Evolutionary conservation across 2,329 filamentous ascomycete species (phyloP).

Genomic region (Phyllosticta ampelicida): DNA sequence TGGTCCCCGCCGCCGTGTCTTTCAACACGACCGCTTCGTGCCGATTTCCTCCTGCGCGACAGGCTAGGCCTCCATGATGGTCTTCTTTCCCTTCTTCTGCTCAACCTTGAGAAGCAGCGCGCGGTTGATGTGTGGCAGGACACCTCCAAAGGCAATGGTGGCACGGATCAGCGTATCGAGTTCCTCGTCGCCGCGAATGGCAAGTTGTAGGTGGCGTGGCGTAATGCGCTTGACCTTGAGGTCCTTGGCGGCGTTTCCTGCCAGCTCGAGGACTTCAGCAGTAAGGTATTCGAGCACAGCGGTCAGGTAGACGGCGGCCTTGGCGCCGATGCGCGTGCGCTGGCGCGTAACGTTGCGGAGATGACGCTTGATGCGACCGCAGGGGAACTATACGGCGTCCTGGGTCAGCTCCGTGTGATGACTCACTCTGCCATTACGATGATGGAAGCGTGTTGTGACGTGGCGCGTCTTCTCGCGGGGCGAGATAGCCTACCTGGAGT

Average conservation of each 20-base stretch:
- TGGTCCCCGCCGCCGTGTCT: background rate
- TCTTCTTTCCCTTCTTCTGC: slow-evolving; percentile 84
- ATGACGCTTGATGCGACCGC: slow-evolving; percentile 99
- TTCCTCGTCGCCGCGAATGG: slow-evolving; percentile 97
- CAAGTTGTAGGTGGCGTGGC: slow-evolving; percentile 91
- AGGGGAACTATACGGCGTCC: slow-evolving; percentile 64
- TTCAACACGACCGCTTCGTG: background rate
- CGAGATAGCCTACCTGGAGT: slow-evolving; percentile 64
- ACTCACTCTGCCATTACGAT: background rate
- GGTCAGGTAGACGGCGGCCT: slow-evolving; percentile 96
- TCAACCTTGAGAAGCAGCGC: slow-evolving; percentile 91
- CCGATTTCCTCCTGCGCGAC: background rate
- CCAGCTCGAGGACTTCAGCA: slow-evolving; percentile 93
- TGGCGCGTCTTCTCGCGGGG: slow-evolving; percentile 3
- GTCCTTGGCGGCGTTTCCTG: slow-evolving; percentile 97
- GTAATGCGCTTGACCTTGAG: slow-evolving; percentile 99
- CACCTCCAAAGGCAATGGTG: slow-evolving; percentile 96
- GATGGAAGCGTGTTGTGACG: slow-evolving; percentile 9
- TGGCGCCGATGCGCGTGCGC: slow-evolving; percentile 98
- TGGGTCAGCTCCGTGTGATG: background rate
- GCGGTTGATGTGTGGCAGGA: slow-evolving; percentile 97
- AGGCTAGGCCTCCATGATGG: slow-evolving; percentile 17
- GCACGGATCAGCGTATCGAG: slow-evolving; percentile 94
- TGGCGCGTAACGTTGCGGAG: slow-evolving; percentile 98
- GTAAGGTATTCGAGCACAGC: slow-evolving; percentile 97